phyloP scores from a whole-genome alignment of 2,329 filamentous ascomycete species.

The Coniochaeta pulveracea region DNA sequence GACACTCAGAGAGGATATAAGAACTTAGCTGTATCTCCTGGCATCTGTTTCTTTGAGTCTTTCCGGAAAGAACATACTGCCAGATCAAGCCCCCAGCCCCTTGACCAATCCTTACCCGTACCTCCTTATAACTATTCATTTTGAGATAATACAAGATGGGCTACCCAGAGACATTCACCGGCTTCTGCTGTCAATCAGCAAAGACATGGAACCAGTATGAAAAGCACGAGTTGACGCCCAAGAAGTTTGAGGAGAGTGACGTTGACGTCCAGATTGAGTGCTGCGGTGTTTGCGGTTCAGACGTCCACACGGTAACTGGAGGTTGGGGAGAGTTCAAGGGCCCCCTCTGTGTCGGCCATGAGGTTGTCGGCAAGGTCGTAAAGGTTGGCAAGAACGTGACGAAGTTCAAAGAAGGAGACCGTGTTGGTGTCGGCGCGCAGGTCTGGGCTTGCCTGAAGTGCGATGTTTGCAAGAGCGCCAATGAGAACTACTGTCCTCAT shows the following conservation, averaged over 20 bases:
- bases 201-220: slow-evolving; percentile 29
- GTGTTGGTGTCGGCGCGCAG: slow-evolving; percentile 54
- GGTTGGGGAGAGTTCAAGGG: slow-evolving; percentile 35
- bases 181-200: slow-evolving; percentile 29
- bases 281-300: slow-evolving; percentile 51
- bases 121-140: no score
- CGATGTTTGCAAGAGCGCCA: slow-evolving; percentile 31
- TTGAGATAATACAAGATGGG: slow-evolving; percentile 23
- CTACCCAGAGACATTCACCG: slow-evolving; percentile 31
- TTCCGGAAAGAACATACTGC: no score
- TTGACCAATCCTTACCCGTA: no score
- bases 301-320: slow-evolving; percentile 47
- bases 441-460: slow-evolving; percentile 44
- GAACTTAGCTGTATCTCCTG: no score
- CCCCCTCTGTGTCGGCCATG: slow-evolving; percentile 43
- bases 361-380: slow-evolving; percentile 42
- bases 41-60: no score
- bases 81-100: no score
- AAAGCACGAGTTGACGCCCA: slow-evolving; percentile 23
- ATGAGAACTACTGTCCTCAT: slow-evolving; percentile 38
- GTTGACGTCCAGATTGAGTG: slow-evolving; percentile 62
- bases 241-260: slow-evolving; percentile 41
- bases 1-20: no score
- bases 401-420: slow-evolving; percentile 47
- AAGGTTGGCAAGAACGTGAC: slow-evolving; percentile 25